Conservation (phyloP, 345 rosid genomes). For the Bretschneidera sinensis region DNA sequence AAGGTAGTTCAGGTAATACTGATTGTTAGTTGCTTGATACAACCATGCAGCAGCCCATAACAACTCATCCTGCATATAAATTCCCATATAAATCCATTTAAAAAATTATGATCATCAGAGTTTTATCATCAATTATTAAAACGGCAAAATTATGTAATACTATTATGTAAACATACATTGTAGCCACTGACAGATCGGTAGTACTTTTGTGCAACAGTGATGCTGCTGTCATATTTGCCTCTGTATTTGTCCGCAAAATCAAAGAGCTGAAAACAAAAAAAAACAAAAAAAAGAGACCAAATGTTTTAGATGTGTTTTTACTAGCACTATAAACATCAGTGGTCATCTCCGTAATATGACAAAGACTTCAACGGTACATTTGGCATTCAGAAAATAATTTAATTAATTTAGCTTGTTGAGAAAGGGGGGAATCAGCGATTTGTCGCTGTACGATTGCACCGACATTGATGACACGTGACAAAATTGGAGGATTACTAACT, state of each 20-base stretch:
- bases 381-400: too few species aligned
- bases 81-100: not conserved
- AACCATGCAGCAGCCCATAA: conserved; percentile 99
- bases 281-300: too few species aligned
- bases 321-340: not conserved
- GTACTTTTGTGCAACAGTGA: conserved; percentile 75
- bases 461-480: conserved; percentile 33
- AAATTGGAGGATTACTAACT: not conserved
- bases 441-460: conserved; percentile 14
- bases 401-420: too few species aligned
- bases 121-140: too few species aligned
- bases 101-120: not conserved
- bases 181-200: conserved; percentile 88
- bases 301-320: too few species aligned
- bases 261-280: conserved; percentile 56
- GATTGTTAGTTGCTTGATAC: conserved; percentile 73
- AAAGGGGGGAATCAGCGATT: too few species aligned
- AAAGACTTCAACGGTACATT: too few species aligned
- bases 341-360: conserved; percentile 15
- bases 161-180: conserved; percentile 47
- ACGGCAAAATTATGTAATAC: too few species aligned
- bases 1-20: conserved; percentile 74
- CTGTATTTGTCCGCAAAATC: conserved; percentile 95
- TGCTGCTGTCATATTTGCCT: conserved; percentile 93
- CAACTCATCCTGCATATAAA: conserved; percentile 80